Percentiles rank a stretch among this genome's conserved stretches.
Evolutionary conservation across 768 basidiomycete species (phyloP).

Genomic region (Grammothele lineata): DNA sequence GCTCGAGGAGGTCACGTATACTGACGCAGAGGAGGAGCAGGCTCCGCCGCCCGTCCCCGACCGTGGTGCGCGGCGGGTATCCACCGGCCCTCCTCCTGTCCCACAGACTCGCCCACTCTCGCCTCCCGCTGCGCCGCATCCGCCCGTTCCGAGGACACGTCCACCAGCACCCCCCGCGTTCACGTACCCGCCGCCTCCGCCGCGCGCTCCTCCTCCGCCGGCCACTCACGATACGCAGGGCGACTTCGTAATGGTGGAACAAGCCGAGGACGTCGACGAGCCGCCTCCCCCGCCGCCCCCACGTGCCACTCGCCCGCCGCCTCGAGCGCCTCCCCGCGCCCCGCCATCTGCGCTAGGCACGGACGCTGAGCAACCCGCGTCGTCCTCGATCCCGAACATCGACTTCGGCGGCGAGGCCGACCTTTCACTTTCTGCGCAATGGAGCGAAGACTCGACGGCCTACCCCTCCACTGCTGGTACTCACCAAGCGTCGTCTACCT

Average conservation of each 20-base stretch:
- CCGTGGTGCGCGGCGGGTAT: slow-evolving; percentile 33
- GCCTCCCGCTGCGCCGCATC: slow-evolving; percentile 21
- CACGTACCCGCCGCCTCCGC: slow-evolving; percentile 19
- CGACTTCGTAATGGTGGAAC: slow-evolving; percentile 32
- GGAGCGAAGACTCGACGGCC: slow-evolving; percentile 54
- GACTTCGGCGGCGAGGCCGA: slow-evolving; percentile 51
- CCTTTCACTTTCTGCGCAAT: slow-evolving; percentile 47
- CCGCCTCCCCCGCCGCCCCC: slow-evolving; percentile 51
- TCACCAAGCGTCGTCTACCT: no score
- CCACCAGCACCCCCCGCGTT: slow-evolving; percentile 10
- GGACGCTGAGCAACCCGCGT: slow-evolving; percentile 58
- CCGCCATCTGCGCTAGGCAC: slow-evolving; percentile 38
- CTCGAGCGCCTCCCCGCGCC: slow-evolving; percentile 32
- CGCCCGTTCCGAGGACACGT: slow-evolving; percentile 17
- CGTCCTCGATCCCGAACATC: slow-evolving; percentile 52
- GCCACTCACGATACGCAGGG: slow-evolving; percentile 17
- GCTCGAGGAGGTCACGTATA: slow-evolving; percentile 59
- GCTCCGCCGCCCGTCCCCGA: slow-evolving; percentile 52
- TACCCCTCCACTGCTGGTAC: slow-evolving; percentile 12
- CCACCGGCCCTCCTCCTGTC: slow-evolving; percentile 14
- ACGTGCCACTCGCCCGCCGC: slow-evolving; percentile 25
- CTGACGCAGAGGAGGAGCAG: slow-evolving; percentile 42
- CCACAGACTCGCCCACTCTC: slow-evolving; percentile 9
- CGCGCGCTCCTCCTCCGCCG: slow-evolving; percentile 24
- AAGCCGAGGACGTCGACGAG: slow-evolving; percentile 26